Percentiles rank a stretch among this genome's conserved stretches.
Evolutionary conservation across 768 basidiomycete genomes (phyloP).

Genomic region (Fibroporia radiculosa): DNA sequence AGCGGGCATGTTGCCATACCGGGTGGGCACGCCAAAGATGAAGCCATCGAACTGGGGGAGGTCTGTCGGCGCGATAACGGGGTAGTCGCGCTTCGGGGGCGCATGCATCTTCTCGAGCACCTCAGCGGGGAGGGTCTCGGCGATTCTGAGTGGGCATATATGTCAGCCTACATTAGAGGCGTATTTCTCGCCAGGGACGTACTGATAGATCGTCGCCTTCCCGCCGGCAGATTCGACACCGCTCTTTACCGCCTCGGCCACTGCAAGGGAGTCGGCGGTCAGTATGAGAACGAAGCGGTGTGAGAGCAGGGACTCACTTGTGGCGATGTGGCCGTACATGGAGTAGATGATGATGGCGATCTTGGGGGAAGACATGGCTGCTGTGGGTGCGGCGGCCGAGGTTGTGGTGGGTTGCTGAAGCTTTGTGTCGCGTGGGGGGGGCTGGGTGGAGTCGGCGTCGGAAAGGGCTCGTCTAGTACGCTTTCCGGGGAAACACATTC

Average conservation of each 20-base stretch:
- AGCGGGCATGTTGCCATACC: conserved; percentile 75
- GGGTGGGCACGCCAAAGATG: conserved; percentile 73
- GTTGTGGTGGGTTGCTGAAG: conserved; percentile 5
- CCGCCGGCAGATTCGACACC: conserved; percentile 38
- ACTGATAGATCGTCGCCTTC: conserved; percentile 41
- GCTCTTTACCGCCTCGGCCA: conserved; percentile 45
- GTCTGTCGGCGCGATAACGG: conserved; percentile 49
- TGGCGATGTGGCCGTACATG: conserved; percentile 68
- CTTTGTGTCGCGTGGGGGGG: conserved; percentile 1
- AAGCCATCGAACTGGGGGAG: conserved; percentile 66
- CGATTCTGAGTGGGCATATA: no score
- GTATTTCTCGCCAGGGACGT: conserved; percentile 18
- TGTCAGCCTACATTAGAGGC: not conserved
- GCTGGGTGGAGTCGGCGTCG: conserved; percentile 11
- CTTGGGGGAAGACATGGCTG: conserved; percentile 30
- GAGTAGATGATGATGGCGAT: conserved; percentile 72
- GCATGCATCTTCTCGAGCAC: conserved; percentile 65
- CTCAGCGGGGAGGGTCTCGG: conserved; percentile 71
- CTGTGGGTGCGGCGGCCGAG: conserved; percentile 4
- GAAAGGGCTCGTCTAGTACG: conserved; percentile 12
- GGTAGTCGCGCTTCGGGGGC: conserved; percentile 64
- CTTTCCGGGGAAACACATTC: conserved; percentile 19
- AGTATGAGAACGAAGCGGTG: not conserved
- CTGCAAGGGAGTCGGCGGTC: conserved; percentile 28
- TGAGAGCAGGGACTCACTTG: conserved; percentile 29